Percentiles rank a stretch among this genome's conserved stretches.
Conservation (phyloP, 1,284 basidiomycete genomes). For the Ustilago shanxiensis region DNA sequence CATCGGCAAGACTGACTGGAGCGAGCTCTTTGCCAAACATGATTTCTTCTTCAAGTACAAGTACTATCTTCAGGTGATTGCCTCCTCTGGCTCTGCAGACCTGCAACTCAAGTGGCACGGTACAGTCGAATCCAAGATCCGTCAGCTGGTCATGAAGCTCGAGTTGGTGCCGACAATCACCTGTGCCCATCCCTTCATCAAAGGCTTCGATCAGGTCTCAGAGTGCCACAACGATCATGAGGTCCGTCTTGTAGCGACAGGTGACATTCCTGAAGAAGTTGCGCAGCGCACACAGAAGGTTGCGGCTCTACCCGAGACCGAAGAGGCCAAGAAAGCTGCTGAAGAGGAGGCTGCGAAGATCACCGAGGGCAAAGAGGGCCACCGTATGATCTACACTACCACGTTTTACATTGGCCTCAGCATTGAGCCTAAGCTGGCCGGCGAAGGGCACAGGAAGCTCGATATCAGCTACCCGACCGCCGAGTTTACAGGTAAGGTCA, state of each 20-base stretch:
- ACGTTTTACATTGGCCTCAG: constrained; percentile 96
- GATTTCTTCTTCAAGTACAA: constrained; percentile 98
- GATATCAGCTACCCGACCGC: constrained; percentile 97
- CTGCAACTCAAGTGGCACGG: constrained; percentile 96
- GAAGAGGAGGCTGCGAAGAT: constrained; percentile 56
- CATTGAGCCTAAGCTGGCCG: constrained; percentile 84
- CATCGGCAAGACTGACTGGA: constrained; percentile 85
- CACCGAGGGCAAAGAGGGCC: constrained; percentile 70
- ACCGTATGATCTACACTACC: constrained; percentile 86
- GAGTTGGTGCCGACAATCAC: constrained; percentile 92
- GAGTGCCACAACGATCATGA: constrained; percentile 84
- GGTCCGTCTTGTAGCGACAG: constrained; percentile 64
- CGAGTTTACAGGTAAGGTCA: constrained; percentile 94
- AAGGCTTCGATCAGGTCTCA: constrained; percentile 88
- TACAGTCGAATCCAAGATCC: constrained; percentile 95
- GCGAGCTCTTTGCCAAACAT: constrained; percentile 83
- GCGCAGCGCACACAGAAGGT: constrained; percentile 62
- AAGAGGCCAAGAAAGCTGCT: constrained; percentile 51
- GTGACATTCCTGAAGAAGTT: constrained; percentile 64
- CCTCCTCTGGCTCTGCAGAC: constrained; percentile 82
- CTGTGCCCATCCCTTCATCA: constrained; percentile 93
- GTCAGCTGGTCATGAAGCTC: constrained; percentile 96
- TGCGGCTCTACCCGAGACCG: constrained; percentile 56
- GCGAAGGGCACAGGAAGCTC: constrained; percentile 76
- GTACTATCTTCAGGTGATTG: constrained; percentile 98